Evolutionary conservation across 768 basidiomycete species (phyloP).

Genomic region (Russula ochroleuca): DNA sequence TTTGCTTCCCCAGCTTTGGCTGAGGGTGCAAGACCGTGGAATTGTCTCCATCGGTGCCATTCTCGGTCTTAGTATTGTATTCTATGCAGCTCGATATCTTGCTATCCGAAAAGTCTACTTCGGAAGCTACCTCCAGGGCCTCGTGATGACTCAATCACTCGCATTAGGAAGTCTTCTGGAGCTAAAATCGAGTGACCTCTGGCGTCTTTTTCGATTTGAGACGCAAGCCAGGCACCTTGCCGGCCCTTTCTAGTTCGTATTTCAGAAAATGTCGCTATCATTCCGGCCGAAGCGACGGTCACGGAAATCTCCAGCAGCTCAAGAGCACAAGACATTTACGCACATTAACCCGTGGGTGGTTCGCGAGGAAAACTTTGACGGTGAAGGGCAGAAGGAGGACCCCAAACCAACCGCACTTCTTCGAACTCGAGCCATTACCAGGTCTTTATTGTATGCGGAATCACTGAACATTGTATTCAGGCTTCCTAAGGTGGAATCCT

Average conservation of each 20-base stretch:
- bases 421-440: neutral
- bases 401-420: neutral
- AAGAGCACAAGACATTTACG: neutral
- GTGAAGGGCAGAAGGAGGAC: constrained; percentile 11
- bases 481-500: constrained; percentile 9
- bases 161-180: too few relatives aligned
- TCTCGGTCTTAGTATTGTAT: neutral
- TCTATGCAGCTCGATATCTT: neutral
- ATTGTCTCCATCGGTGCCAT: neutral
- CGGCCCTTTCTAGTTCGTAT: constrained; percentile 5
- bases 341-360: constrained; percentile 24
- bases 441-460: constrained; percentile 15
- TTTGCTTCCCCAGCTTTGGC: neutral
- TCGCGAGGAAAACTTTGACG: constrained; percentile 25
- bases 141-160: too few relatives aligned
- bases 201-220: too few relatives aligned
- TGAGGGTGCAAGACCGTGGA: neutral
- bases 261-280: constrained; percentile 20
- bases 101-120: too few relatives aligned
- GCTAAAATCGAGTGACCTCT: too few relatives aligned
- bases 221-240: constrained; percentile 1
- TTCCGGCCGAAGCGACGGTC: constrained; percentile 6
- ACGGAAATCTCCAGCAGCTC: neutral
- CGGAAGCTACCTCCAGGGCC: neutral
- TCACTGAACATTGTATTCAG: constrained; percentile 10